A percentile compares a stretch with the other conserved stretches of the same genome.
Conservation (phyloP, 1,284 basidiomycete species). For the Austroboletus niveus region DNA sequence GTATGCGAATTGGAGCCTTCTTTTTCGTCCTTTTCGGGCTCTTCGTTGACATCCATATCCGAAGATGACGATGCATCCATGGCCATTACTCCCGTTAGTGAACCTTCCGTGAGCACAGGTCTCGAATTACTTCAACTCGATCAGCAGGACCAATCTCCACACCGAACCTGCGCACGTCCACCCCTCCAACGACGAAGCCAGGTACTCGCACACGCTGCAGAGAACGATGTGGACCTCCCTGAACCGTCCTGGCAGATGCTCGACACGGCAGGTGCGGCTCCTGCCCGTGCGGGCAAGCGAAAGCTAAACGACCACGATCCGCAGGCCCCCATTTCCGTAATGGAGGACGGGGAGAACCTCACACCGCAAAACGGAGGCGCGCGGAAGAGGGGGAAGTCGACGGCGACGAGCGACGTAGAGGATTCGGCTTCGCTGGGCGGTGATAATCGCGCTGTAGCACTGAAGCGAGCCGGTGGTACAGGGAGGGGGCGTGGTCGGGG, state of each 20-base stretch:
- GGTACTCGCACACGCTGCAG: slow-evolving; percentile 39
- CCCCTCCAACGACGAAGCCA: slow-evolving; percentile 49
- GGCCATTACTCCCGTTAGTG: slow-evolving; percentile 24
- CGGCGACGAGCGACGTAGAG: slow-evolving; percentile 13
- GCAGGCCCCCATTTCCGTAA: slow-evolving; percentile 18
- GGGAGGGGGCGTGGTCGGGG: slow-evolving; percentile 18
- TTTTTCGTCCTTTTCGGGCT: slow-evolving; percentile 16
- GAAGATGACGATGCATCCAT: slow-evolving; percentile 35
- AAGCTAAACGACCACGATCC: slow-evolving; percentile 30
- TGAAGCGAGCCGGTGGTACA: slow-evolving; percentile 18
- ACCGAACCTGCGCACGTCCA: slow-evolving; percentile 15
- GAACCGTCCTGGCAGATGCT: slow-evolving; percentile 35
- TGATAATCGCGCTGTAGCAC: slow-evolving; percentile 6
- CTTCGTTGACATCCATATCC: slow-evolving; percentile 20
- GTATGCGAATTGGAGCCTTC: slow-evolving; percentile 15
- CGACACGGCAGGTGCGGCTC: slow-evolving; percentile 25
- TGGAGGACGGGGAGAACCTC: slow-evolving; percentile 15
- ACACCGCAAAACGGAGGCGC: slow-evolving; percentile 6
- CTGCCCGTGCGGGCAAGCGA: slow-evolving; percentile 29
- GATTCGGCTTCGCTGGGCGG: slow-evolving; percentile 8
- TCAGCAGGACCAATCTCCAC: slow-evolving; percentile 6
- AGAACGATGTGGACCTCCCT: slow-evolving; percentile 17
- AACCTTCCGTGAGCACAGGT: slow-evolving; percentile 35
- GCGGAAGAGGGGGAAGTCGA: slow-evolving; percentile 27
- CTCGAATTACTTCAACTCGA: slow-evolving; percentile 35